Evolutionary conservation across 176 grass and related monocot genomes (phyloP), one percentile per base, ranked within the genome.

Genomic region (Ananas comosus): DNA sequence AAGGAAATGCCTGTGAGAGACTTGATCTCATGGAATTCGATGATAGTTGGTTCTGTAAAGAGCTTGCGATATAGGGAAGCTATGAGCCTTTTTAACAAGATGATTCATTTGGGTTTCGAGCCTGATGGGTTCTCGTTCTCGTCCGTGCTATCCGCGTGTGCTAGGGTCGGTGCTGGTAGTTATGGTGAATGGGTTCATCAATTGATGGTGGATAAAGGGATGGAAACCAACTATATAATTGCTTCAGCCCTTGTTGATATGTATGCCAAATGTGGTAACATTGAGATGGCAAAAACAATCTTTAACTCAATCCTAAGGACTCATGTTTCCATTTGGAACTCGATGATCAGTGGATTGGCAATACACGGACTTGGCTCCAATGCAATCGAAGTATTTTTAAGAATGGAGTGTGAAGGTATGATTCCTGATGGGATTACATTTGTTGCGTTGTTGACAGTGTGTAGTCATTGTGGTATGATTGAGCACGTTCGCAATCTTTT

Each of bases 21-120:
- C 67, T 81, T 87, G 81, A 72, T 91, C 23, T 84, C 88, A 56
- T 91, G 88, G 88, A 91, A 91, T 72, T 87, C 88, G 78, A 84
- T 87, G 81, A 82, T 91, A 61, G 81, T 78, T 1, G 81, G 88
- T 64, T 73, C 78, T 14, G 75, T 67, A 53, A 81, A 79, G 81
- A 77, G 16, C 52, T 76, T 66, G 0, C 79, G 51, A 57, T 49
- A 78, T 21, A 87, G 76, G 74, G 78, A 84, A 64, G 84, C 81
- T 59, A 76, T 87, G 72, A 73, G 74, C 74, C 52, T 91, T 79
- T 91, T 91, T 64, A 81, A 73, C 49, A 75, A 79, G 59, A 64
- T 87, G 78, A 50, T 91, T 48, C 28, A 65, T 79, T 79, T 78
- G 68, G 84, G 78, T 16, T 50, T 84, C 51, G 78, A 87, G 48